Percentiles rank a stretch among this genome's conserved stretches.
These are phyloP conservation scores for Luvunga scandens DNA, from an alignment of 345 rosid species.

Conservation along the genomic window DNA sequence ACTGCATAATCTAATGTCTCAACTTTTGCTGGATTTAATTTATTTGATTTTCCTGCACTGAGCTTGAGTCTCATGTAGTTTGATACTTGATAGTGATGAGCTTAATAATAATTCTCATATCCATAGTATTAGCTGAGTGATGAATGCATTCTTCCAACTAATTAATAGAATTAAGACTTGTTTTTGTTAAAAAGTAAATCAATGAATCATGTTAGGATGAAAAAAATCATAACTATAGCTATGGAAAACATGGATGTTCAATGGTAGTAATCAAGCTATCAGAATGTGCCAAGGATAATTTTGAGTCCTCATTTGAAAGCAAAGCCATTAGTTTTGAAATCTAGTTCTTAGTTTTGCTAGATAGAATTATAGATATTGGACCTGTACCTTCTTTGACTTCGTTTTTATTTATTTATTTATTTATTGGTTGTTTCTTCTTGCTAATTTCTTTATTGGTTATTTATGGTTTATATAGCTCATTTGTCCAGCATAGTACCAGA, in stretches of 20 bases:
- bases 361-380: too few relatives aligned
- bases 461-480: not conserved
- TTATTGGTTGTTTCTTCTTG: too few relatives aligned
- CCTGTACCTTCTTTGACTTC: too few relatives aligned
- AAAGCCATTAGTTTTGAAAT: too few relatives aligned
- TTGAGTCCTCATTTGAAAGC: too few relatives aligned
- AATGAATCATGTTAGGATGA: not conserved
- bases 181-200: too few relatives aligned
- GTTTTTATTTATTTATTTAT: not conserved
- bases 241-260: not conserved
- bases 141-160: not conserved
- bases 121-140: not conserved
- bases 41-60: not conserved
- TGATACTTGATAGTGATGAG: not conserved
- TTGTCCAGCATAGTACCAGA: not conserved
- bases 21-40: not conserved
- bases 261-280: not conserved
- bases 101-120: not conserved
- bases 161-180: not conserved
- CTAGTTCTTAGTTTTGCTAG: too few relatives aligned
- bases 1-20: not conserved
- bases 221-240: not conserved
- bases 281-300: not conserved
- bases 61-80: not conserved
- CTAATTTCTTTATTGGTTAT: not conserved